A percentile compares a stretch with the other conserved stretches of the same genome.
These are phyloP conservation scores for Chenopodium suecicum DNA, from an alignment of 148 eudicot genomes.

Conservation along the genomic window DNA sequence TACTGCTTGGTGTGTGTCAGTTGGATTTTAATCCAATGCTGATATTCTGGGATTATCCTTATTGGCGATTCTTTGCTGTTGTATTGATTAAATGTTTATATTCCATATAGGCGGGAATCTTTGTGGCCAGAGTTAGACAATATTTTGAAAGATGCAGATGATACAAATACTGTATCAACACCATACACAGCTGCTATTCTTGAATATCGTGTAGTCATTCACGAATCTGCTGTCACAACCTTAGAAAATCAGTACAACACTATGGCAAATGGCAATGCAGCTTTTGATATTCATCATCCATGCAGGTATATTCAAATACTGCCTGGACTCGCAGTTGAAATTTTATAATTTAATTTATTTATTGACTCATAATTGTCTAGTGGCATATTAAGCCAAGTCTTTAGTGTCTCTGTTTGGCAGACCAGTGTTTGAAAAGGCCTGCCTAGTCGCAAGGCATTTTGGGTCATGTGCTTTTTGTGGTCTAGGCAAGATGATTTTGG, in stretches of 20 bases:
- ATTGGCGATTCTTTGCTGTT: slow-evolving; percentile 5
- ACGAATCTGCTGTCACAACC: slow-evolving; percentile 41
- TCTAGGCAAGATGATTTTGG: too few relatives aligned
- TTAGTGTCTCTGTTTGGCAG: neutral
- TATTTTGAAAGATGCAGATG: slow-evolving; percentile 59
- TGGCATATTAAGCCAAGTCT: neutral
- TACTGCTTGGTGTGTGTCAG: slow-evolving; percentile 62
- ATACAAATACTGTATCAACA: slow-evolving; percentile 49
- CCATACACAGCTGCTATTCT: slow-evolving; percentile 78
- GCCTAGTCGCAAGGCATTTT: too few relatives aligned
- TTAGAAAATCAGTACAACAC: slow-evolving; percentile 33
- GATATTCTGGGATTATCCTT: slow-evolving; percentile 4
- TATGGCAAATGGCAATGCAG: slow-evolving; percentile 55
- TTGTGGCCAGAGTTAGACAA: slow-evolving; percentile 86
- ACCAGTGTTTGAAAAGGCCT: too few relatives aligned
- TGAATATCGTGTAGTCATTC: slow-evolving; percentile 67
- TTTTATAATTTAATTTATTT: neutral
- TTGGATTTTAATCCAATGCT: neutral
- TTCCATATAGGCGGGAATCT: slow-evolving; percentile 53
- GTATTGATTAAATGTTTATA: slow-evolving; percentile 10
- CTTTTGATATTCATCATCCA: slow-evolving; percentile 85
- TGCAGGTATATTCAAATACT: slow-evolving; percentile 52
- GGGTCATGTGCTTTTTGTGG: too few relatives aligned
- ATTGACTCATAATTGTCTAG: neutral
- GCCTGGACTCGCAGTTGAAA: neutral